phyloP scores from a whole-genome alignment of 352 stramenopile species.

The Plasmopara halstedii region DNA sequence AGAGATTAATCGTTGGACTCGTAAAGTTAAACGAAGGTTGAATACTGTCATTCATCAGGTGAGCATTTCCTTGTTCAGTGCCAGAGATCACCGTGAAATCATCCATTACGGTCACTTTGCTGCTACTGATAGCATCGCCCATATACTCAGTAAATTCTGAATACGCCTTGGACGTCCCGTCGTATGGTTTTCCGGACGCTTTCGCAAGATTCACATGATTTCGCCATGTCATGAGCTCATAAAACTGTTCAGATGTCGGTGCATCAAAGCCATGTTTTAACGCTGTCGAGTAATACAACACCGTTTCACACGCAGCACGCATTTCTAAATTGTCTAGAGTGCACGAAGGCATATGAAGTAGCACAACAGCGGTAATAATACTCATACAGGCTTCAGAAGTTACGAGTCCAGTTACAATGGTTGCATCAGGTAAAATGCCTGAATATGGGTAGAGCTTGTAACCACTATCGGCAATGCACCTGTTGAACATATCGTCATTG shows the following conservation, averaged over 20 bases:
- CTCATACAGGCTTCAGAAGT: conserved; percentile 39
- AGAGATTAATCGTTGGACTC: conserved; percentile 21
- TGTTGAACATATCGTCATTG: conserved; percentile 43
- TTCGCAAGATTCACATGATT: conserved; percentile 43
- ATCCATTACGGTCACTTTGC: conserved; percentile 34
- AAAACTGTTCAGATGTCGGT: conserved; percentile 31
- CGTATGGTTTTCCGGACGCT: conserved; percentile 35
- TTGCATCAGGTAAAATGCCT: conserved; percentile 31
- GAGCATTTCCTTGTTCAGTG: conserved; percentile 14
- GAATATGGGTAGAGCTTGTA: conserved; percentile 64
- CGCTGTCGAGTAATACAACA: conserved; percentile 54
- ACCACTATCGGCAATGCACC: conserved; percentile 33
- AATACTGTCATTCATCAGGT: conserved; percentile 22
- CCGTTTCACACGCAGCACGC: conserved; percentile 47
- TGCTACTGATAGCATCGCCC: conserved; percentile 21
- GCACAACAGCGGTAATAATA: conserved; percentile 34
- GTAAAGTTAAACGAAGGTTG: conserved; percentile 29
- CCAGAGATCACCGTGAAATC: conserved; percentile 33
- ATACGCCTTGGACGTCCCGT: conserved; percentile 39
- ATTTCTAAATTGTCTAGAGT: conserved; percentile 41
- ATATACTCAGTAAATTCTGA: conserved; percentile 40
- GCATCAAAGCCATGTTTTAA: conserved; percentile 19
- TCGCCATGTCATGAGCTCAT: conserved; percentile 49
- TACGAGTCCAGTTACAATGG: conserved; percentile 33
- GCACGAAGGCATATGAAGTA: conserved; percentile 41